Base-by-base conservation (phyloP, 306 rosid genomes). In the Purshia tridentata region DNA sequence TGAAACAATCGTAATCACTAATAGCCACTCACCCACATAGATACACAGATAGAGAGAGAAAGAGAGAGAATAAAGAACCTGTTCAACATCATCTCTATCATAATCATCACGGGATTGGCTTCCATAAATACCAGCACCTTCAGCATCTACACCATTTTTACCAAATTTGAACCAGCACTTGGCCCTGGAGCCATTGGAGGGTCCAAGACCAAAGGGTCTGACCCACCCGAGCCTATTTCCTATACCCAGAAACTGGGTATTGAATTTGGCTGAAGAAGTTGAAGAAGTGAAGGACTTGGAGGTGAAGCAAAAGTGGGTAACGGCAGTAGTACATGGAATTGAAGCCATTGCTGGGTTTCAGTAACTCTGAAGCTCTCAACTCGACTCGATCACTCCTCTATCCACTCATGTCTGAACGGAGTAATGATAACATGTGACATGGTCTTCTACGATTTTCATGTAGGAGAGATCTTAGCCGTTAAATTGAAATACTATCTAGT, bases 111-210 rank as follows among this genome's bases (percentile, higher is more conserved):
- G 91, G 52, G 89, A 51, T 67, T 94, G 97, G 78, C 97, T 94
- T 2, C 98, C 98, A 86, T 94, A 94, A 78, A 94, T 91, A 10
- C 98, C 98, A 73, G 97, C 97, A 70, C 96, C 97, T 84, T 94
- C 91, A 15, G 97, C 96, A 77, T 90, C 98, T 40, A 92, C 86
- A 22, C 98, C 98, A 59, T 84, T 91, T 65, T 89, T 86, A 19
- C 99, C 96, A 42, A 94, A 91, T 56, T 51, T 89, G 85, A 94
- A 94, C 96, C 97, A 94, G 86, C 99, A 88, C 64, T 69, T 84
- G 69, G 86, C 76, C 77, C 82, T 88, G 63, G 84, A 84, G 67
- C 99, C 97, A 58, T 91, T 94, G 59, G 96, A 88, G 67, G 97
- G 95, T 77, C 99, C 99, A 72, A 88, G 71, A 52, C 42, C 18